Evolutionary conservation across 768 basidiomycete genomes (phyloP), one percentile per base, ranked within the genome.

Genomic region (Mycena alexandri): DNA sequence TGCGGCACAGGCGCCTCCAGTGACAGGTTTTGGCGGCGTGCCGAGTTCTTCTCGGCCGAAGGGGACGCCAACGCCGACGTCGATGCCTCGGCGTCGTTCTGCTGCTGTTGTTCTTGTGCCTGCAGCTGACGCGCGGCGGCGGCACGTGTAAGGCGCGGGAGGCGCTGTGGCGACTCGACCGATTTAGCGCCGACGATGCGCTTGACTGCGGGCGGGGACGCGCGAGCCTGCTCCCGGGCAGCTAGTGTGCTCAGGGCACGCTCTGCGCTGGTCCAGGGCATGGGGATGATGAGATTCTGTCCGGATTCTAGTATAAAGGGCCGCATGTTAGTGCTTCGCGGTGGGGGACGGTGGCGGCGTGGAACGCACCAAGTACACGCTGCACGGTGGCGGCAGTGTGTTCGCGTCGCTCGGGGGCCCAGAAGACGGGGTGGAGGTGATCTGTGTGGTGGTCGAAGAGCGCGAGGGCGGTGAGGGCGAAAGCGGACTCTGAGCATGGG

Each of bases 401-500:
- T 62, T 73, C 75, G 73, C 84, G 85, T 71, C 82, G 79, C 53
- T 82, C 83, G 67, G 80, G 82, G 51, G 81, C 83, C 90, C 90
- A 91, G 74, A 91, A 86, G n/a, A 87, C 76, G 85, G 87, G 87
- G 71, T 90, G 89, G 8, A 83, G 86, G 16, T 84, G 84, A 74
- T 89, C 84, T 34, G 81, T 79, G 17, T 85, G 85, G 53, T 81
- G 79, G 71, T 87, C 83, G 70, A 89, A 84, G 14, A 90, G 85
- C 12, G 84, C 83, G 66, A 91, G 84, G 3, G 90, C 90, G 5
- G 85, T 87, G 58, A 91, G 85, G 29, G 85, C 83, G 66, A 88
- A 83, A 62, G 90, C 75, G 63, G 82, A 73, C 63, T 60, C 25
- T 52, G 59, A 74, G 75, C 58, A 63, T 46, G 58, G 61, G 38